phyloP scores from a whole-genome alignment of 208 protist species.

The Leishmania tropica region DNA sequence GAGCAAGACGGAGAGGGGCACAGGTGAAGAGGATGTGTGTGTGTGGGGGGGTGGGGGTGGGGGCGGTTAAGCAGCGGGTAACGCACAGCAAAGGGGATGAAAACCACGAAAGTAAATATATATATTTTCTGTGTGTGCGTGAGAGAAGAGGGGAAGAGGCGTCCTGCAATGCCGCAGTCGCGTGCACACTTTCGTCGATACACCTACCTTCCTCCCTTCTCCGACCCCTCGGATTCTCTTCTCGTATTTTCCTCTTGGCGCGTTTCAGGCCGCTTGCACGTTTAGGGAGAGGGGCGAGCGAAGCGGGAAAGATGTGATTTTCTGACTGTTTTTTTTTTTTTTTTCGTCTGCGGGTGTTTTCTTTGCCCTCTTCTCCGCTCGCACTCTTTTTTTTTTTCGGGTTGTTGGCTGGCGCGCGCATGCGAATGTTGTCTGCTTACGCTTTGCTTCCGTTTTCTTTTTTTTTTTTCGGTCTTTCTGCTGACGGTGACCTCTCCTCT shows the following conservation, averaged over 20 bases:
- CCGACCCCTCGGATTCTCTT: neutral
- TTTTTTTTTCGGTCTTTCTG: neutral
- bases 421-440: conserved; percentile 8
- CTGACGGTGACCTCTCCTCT: neutral
- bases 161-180: neutral
- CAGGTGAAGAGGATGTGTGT: neutral
- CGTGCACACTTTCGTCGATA: neutral
- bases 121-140: neutral
- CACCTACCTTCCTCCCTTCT: neutral
- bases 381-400: neutral
- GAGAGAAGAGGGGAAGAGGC: neutral
- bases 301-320: too few species aligned
- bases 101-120: neutral
- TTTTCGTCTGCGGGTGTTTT: neutral
- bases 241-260: neutral
- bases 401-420: neutral
- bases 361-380: neutral
- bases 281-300: neutral
- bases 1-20: neutral
- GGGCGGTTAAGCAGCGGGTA: neutral
- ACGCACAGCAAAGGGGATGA: neutral
- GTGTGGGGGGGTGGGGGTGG: neutral
- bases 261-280: neutral
- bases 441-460: neutral
- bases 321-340: neutral